phyloP scores from a whole-genome alignment of 1,284 basidiomycete species.

The Rhodotorula sp. region DNA sequence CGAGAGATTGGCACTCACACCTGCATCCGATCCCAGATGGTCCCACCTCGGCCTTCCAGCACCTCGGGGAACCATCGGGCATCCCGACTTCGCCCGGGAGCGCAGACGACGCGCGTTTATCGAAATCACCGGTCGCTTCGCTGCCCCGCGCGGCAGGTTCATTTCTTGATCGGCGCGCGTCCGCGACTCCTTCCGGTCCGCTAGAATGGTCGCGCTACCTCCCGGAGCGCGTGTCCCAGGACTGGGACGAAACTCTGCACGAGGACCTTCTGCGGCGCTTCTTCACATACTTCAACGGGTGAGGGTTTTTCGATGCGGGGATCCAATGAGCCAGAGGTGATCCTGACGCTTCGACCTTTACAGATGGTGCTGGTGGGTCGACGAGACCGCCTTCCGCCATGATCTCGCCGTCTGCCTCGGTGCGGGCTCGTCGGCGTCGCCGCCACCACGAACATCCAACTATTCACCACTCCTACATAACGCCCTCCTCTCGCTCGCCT shows the following conservation, averaged over 20 bases:
- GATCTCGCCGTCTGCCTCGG: slow-evolving; percentile 54
- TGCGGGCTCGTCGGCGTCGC: background rate
- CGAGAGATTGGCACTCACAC: background rate
- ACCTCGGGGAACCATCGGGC: slow-evolving; percentile 5
- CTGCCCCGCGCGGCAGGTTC: background rate
- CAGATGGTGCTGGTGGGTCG: slow-evolving; percentile 54
- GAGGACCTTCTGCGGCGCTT: slow-evolving; percentile 55
- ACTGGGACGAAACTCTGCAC: slow-evolving; percentile 32
- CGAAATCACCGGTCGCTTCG: background rate
- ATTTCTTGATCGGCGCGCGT: background rate
- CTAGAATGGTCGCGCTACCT: slow-evolving; percentile 16
- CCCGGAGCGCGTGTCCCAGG: background rate
- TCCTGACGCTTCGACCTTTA: too few species aligned
- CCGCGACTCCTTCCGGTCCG: background rate
- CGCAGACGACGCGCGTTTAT: background rate
- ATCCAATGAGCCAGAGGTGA: too few species aligned
- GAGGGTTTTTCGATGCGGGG: too few species aligned
- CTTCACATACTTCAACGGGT: slow-evolving; percentile 59
- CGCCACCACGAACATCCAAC: slow-evolving; percentile 57
- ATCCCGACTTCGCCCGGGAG: background rate
- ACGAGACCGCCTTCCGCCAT: slow-evolving; percentile 58
- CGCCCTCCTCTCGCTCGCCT: slow-evolving; percentile 51
- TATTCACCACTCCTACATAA: slow-evolving; percentile 67
- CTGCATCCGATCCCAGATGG: background rate
- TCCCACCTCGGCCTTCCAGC: slow-evolving; percentile 19